These are phyloP conservation scores for Penicillium maclennaniae DNA, from an alignment of 495 filamentous ascomycete species.

Conservation along the genomic window DNA sequence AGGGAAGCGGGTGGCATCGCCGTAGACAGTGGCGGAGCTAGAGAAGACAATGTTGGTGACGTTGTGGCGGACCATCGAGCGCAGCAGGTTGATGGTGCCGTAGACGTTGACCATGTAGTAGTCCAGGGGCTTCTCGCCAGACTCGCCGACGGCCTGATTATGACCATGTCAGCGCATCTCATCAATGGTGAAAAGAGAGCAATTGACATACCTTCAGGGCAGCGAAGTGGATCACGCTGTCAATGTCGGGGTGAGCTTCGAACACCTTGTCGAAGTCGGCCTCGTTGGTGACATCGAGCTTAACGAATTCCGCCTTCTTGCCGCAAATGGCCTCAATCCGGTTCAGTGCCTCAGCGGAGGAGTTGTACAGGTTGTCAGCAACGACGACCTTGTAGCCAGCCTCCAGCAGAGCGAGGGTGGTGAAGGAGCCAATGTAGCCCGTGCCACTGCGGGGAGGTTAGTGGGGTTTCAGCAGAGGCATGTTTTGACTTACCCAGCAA, in stretches of 20 bases:
- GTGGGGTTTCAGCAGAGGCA: constrained; percentile 9
- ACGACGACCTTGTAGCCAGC: constrained; percentile 96
- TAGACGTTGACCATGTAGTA: constrained; percentile 97
- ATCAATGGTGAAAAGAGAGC: neutral
- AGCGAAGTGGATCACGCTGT: constrained; percentile 98
- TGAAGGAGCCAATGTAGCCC: constrained; percentile 99
- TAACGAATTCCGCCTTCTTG: constrained; percentile 80
- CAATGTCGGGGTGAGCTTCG: constrained; percentile 82
- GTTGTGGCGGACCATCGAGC: constrained; percentile 81
- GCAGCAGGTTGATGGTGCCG: constrained; percentile 83
- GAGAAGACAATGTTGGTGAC: constrained; percentile 98
- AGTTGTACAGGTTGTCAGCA: constrained; percentile 94
- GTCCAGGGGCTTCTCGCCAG: constrained; percentile 89
- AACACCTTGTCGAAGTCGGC: constrained; percentile 83
- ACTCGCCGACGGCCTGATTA: constrained; percentile 82
- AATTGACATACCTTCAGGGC: constrained; percentile 74
- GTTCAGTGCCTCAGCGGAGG: constrained; percentile 79
- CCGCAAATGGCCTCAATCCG: constrained; percentile 91
- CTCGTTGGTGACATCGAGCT: constrained; percentile 85
- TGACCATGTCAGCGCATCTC: neutral
- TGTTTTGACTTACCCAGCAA: constrained; percentile 70
- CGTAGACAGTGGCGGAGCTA: constrained; percentile 94
- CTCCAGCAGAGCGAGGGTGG: constrained; percentile 82
- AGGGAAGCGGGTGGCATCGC: constrained; percentile 91
- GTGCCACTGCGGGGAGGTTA: constrained; percentile 64